Conservation (phyloP, 164 flowering plant genomes). For the Dillenia suffruticosa region DNA sequence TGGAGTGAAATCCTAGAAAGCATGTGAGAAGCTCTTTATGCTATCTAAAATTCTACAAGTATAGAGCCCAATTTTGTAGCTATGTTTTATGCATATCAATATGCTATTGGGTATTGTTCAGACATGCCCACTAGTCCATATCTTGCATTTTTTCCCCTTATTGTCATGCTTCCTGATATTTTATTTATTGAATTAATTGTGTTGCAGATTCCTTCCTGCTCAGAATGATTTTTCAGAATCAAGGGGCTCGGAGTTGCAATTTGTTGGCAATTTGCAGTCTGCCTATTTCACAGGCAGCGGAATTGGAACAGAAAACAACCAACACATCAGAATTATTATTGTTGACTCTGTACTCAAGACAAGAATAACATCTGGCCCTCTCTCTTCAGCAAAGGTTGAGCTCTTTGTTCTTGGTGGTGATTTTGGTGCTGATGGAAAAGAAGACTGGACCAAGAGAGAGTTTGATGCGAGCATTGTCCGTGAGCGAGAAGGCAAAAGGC, state of each 20-base stretch:
- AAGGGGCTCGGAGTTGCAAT: conserved; percentile 34
- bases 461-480: conserved; percentile 29
- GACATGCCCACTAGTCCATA: neutral
- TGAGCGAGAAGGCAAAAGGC: conserved; percentile 56
- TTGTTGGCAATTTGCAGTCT: conserved; percentile 29
- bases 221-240: conserved; percentile 25
- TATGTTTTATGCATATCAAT: neutral
- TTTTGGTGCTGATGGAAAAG: conserved; percentile 32
- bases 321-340: conserved; percentile 29
- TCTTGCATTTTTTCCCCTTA: neutral
- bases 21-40: too few relatives aligned
- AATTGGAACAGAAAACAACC: conserved; percentile 31
- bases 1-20: too few relatives aligned
- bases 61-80: neutral
- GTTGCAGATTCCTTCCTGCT: conserved; percentile 22
- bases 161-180: neutral
- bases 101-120: too few relatives aligned
- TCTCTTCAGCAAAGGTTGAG: conserved; percentile 43
- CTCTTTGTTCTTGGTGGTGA: conserved; percentile 49
- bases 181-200: conserved; percentile 4
- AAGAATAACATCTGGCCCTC: conserved; percentile 27
- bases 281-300: conserved; percentile 37
- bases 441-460: conserved; percentile 36
- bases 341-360: conserved; percentile 23
- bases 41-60: neutral